A percentile compares a stretch with the other conserved stretches of the same genome.
Conservation (phyloP, 2,329 filamentous ascomycete species). For the Onygena corvina region DNA sequence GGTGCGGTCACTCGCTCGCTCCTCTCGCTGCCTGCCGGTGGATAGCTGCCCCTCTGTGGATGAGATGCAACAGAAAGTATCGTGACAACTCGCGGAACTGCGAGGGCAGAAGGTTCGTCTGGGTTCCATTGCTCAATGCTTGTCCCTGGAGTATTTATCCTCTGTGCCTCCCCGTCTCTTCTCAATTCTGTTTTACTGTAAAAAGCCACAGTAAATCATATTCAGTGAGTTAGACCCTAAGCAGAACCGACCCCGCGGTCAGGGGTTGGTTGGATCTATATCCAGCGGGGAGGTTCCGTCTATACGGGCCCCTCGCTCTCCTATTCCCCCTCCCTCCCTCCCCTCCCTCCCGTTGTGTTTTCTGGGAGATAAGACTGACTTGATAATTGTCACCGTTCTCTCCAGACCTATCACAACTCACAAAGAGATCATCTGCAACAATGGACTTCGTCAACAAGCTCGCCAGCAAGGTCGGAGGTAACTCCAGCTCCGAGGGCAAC, state of each 20-base stretch:
- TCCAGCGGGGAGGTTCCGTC: not conserved
- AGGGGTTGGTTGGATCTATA: not conserved
- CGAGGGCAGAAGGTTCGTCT: not conserved
- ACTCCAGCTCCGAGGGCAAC: not conserved
- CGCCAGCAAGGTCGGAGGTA: not conserved
- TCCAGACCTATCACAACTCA: not conserved
- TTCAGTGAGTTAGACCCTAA: not conserved
- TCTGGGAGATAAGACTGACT: not conserved
- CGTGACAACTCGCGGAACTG: not conserved
- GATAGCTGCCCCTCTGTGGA: not conserved
- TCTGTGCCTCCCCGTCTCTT: not conserved
- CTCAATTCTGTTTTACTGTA: too few relatives aligned
- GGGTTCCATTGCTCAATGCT: not conserved
- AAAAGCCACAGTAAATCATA: not conserved
- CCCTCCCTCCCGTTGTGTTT: too few relatives aligned
- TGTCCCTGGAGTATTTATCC: not conserved
- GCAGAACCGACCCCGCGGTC: not conserved
- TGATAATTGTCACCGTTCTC: not conserved
- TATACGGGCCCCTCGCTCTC: too few relatives aligned
- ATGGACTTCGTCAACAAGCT: constrained; percentile 5
- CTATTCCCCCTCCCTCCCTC: not conserved
- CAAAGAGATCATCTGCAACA: not conserved
- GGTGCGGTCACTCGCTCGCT: too few relatives aligned
- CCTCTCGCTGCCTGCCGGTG: not conserved
- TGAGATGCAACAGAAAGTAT: not conserved